phyloP scores from a whole-genome alignment of 371 early-diverging fungal species.

The Nematocida parisii region DNA sequence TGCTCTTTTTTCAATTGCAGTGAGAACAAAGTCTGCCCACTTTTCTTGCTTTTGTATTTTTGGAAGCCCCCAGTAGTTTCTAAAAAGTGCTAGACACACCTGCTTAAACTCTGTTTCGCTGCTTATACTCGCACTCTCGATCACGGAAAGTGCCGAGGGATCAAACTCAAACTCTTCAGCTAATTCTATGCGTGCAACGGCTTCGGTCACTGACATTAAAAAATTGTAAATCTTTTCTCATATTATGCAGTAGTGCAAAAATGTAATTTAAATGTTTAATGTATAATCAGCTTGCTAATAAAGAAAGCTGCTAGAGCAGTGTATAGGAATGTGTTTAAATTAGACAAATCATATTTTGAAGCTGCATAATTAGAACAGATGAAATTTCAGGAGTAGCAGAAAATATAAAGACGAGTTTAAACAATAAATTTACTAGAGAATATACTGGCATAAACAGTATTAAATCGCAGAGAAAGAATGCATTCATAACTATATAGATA shows the following conservation, averaged over 20 bases:
- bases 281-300: no score
- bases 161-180: conserved; percentile 49
- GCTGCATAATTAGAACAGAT: no score
- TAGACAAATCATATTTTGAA: no score
- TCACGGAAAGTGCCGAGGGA: background rate
- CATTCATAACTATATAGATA: no score
- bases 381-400: background rate
- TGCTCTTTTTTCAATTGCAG: conserved; percentile 11
- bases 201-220: conserved; percentile 44
- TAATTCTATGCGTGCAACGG: conserved; percentile 23
- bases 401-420: background rate
- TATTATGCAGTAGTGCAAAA: no score
- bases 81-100: conserved; percentile 5
- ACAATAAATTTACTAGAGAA: background rate
- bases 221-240: background rate
- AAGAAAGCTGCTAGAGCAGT: no score
- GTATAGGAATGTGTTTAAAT: no score
- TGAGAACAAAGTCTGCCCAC: conserved; percentile 26
- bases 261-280: no score
- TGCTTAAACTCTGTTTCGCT: conserved; percentile 6
- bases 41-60: conserved; percentile 37
- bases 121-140: background rate
- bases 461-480: no score
- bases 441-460: background rate
- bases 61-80: conserved; percentile 43